These are phyloP conservation scores for Calocybe indica DNA, from an alignment of 768 basidiomycete species.

Conservation along the genomic window DNA sequence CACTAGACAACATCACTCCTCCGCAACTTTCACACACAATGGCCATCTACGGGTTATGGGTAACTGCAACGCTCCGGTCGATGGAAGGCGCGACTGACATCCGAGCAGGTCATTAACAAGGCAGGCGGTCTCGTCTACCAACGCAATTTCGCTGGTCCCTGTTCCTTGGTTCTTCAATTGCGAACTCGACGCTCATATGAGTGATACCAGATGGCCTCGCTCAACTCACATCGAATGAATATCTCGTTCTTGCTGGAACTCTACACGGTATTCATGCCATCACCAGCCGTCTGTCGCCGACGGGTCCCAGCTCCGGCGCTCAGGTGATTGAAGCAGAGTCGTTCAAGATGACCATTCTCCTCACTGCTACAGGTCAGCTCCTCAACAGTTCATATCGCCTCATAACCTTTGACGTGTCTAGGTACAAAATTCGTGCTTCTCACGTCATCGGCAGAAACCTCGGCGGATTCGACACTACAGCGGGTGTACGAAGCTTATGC, in stretches of 20 bases:
- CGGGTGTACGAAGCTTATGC: conserved; percentile 92
- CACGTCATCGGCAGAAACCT: conserved; percentile 71
- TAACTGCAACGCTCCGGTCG: conserved; percentile 23
- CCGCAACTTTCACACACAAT: conserved; percentile 29
- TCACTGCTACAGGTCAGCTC: conserved; percentile 80
- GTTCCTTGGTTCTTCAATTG: neutral
- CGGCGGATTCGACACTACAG: conserved; percentile 65
- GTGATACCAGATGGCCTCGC: conserved; percentile 77
- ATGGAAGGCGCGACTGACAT: conserved; percentile 1
- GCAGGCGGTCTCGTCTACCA: conserved; percentile 96
- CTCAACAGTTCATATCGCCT: neutral
- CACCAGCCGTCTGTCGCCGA: conserved; percentile 84
- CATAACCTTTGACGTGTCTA: conserved; percentile 20
- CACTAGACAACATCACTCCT: too few relatives aligned
- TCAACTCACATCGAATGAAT: conserved; percentile 86
- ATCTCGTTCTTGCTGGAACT: conserved; percentile 93
- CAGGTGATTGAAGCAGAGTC: conserved; percentile 95
- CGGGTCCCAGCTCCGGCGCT: conserved; percentile 75
- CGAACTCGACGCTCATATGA: conserved; percentile 1
- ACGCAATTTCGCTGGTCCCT: conserved; percentile 80
- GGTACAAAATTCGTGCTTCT: conserved; percentile 95
- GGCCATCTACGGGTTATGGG: conserved; percentile 83
- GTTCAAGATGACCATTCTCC: conserved; percentile 88
- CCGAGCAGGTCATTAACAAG: conserved; percentile 86
- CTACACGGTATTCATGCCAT: conserved; percentile 99